Conservation (phyloP, 2,329 filamentous ascomycete species). For the Myriosclerotinia duriaeana region DNA sequence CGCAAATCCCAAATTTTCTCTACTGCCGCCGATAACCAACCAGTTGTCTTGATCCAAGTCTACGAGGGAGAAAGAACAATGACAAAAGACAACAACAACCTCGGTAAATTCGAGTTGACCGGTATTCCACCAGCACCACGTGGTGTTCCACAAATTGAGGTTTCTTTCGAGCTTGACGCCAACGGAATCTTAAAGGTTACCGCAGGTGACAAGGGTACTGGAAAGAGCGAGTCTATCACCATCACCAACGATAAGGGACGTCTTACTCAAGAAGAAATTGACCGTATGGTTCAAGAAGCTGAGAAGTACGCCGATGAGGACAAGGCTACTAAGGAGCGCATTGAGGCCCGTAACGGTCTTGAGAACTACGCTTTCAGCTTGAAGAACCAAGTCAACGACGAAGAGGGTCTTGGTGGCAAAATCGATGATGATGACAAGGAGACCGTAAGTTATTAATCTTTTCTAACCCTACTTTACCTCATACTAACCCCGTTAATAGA, state of each 20-base stretch:
- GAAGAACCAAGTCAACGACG: slow-evolving; percentile 98
- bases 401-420: slow-evolving; percentile 96
- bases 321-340: slow-evolving; percentile 95
- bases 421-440: slow-evolving; percentile 99
- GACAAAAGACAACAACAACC: slow-evolving; percentile 92
- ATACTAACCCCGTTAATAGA: slow-evolving; percentile 52
- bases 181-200: slow-evolving; percentile 98
- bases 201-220: slow-evolving; percentile 95
- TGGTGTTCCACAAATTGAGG: slow-evolving; percentile 97
- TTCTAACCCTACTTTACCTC: background rate
- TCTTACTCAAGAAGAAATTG: slow-evolving; percentile 93
- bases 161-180: slow-evolving; percentile 95
- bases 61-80: slow-evolving; percentile 90
- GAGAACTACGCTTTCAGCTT: slow-evolving; percentile 99
- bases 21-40: slow-evolving; percentile 94
- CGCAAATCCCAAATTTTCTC: slow-evolving; percentile 99
- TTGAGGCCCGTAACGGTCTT: slow-evolving; percentile 91
- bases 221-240: slow-evolving; percentile 95
- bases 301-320: slow-evolving; percentile 99
- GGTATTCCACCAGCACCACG: slow-evolving; percentile 92
- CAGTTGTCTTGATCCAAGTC: slow-evolving; percentile 91
- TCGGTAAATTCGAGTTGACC: slow-evolving; percentile 98
- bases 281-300: slow-evolving; percentile 97
- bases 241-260: slow-evolving; percentile 99
- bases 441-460: slow-evolving; percentile 57